Conservation (phyloP, 345 rosid species). For the Geranium rotundifolium region DNA sequence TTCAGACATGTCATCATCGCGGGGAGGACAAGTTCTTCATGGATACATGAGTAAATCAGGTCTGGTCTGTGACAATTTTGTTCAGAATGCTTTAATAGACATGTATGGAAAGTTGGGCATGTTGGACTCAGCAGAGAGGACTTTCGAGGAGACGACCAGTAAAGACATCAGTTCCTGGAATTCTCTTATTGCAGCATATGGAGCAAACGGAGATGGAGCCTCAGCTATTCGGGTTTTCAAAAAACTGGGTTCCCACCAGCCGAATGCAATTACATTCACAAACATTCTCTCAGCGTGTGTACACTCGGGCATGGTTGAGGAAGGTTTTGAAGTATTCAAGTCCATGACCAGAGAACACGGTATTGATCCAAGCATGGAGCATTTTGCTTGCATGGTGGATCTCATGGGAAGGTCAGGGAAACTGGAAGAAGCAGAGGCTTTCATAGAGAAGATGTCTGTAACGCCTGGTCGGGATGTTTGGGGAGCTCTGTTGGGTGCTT, state of each 20-base stretch:
- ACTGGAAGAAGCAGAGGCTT: slow-evolving; percentile 41
- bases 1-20: slow-evolving; percentile 12
- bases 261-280: slow-evolving; percentile 52
- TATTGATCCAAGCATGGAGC: slow-evolving; percentile 49
- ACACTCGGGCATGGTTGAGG: slow-evolving; percentile 59
- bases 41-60: slow-evolving; percentile 23
- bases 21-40: slow-evolving; percentile 21
- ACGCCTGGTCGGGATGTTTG: slow-evolving; percentile 9
- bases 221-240: slow-evolving; percentile 16
- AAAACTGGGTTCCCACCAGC: slow-evolving; percentile 12
- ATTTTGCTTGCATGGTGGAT: slow-evolving; percentile 77
- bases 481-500: slow-evolving; percentile 25
- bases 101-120: slow-evolving; percentile 39
- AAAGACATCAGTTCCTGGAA: slow-evolving; percentile 46
- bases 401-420: slow-evolving; percentile 66
- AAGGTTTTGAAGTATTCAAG: slow-evolving; percentile 45
- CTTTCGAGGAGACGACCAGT: slow-evolving; percentile 42
- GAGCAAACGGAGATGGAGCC: slow-evolving; percentile 26
- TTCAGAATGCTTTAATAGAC: slow-evolving; percentile 33
- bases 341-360: slow-evolving; percentile 43
- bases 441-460: slow-evolving; percentile 16
- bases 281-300: slow-evolving; percentile 63
- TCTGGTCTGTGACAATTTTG: slow-evolving; percentile 14
- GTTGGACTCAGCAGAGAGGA: slow-evolving; percentile 17
- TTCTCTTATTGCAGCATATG: slow-evolving; percentile 31